A percentile compares a stretch with the other conserved stretches of the same genome.
These are phyloP conservation scores for Juglanconis sp. DNA, from an alignment of 2,329 filamentous ascomycete genomes.

Conservation along the genomic window DNA sequence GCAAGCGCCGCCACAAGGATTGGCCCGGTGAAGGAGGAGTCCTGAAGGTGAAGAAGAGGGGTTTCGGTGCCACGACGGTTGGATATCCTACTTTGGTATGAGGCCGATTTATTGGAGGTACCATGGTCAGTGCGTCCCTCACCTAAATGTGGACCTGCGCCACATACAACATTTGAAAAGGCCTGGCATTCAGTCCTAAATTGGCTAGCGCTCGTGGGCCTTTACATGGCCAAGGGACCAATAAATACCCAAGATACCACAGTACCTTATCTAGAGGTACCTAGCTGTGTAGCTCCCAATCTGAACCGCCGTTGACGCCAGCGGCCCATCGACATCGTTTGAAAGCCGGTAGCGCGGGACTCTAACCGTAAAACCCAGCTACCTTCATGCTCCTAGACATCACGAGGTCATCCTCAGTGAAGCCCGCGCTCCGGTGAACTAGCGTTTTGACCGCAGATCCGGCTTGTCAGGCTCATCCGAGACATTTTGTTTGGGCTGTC, in stretches of 20 bases:
- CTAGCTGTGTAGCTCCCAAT: neutral
- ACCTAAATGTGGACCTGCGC: no score
- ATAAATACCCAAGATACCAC: neutral
- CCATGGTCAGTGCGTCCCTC: no score
- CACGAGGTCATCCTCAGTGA: conserved; percentile 9
- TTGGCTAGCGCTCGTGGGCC: no score
- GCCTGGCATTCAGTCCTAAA: no score
- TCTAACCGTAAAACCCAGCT: neutral
- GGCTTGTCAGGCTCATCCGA: neutral
- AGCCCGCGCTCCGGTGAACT: neutral
- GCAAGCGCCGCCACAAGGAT: conserved; percentile 8
- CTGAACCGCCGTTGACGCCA: neutral
- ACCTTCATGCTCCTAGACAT: neutral
- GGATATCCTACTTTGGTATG: neutral
- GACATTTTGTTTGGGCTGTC: conserved; percentile 1
- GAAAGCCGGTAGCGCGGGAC: neutral
- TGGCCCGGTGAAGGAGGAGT: conserved; percentile 1
- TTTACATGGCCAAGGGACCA: no score
- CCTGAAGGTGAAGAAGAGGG: neutral
- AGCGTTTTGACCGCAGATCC: conserved; percentile 4
- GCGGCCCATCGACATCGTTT: neutral
- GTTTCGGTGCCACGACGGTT: neutral
- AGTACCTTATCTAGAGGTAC: neutral
- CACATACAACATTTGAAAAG: no score
- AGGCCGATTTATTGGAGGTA: no score